Evolutionary conservation across 2,329 filamentous ascomycete species (phyloP).

Genomic region (Epichloe sibirici): DNA sequence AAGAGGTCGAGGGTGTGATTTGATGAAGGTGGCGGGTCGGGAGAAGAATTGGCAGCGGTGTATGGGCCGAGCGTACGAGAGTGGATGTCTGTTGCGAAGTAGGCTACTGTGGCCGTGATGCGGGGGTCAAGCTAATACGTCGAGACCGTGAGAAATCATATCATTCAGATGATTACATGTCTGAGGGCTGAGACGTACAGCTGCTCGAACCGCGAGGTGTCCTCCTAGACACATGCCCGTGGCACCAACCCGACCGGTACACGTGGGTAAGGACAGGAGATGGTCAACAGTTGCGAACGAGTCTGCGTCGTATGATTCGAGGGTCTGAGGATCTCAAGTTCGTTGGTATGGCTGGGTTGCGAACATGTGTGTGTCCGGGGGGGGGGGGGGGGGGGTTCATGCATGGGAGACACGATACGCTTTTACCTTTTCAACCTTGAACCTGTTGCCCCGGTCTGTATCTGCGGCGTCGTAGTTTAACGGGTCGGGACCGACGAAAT

Average conservation of each 20-base stretch:
- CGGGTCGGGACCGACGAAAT: conserved; percentile 76
- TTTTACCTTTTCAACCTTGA: conserved; percentile 65
- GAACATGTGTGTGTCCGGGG: too few species aligned
- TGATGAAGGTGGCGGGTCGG: conserved; percentile 24
- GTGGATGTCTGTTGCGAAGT: conserved; percentile 90
- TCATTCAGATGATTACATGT: background rate
- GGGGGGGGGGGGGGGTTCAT: too few species aligned
- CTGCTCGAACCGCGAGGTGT: conserved; percentile 58
- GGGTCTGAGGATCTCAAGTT: conserved; percentile 38
- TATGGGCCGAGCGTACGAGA: conserved; percentile 58
- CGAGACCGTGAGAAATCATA: background rate
- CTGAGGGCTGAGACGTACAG: conserved; percentile 25
- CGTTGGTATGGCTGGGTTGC: background rate
- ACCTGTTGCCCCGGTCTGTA: conserved; percentile 77
- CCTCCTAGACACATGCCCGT: conserved; percentile 92
- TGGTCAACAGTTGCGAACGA: conserved; percentile 55
- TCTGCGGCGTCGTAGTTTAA: conserved; percentile 78
- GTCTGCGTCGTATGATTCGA: conserved; percentile 79
- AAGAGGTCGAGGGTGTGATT: conserved; percentile 43
- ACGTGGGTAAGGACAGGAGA: conserved; percentile 60
- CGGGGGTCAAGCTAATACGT: conserved; percentile 52
- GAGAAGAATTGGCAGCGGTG: conserved; percentile 33
- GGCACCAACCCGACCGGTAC: conserved; percentile 66
- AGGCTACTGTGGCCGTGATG: conserved; percentile 67
- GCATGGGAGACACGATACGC: too few species aligned